These are phyloP conservation scores for Pseudogymnoascus sp. DNA, from an alignment of 2,329 filamentous ascomycete species.

Conservation along the genomic window DNA sequence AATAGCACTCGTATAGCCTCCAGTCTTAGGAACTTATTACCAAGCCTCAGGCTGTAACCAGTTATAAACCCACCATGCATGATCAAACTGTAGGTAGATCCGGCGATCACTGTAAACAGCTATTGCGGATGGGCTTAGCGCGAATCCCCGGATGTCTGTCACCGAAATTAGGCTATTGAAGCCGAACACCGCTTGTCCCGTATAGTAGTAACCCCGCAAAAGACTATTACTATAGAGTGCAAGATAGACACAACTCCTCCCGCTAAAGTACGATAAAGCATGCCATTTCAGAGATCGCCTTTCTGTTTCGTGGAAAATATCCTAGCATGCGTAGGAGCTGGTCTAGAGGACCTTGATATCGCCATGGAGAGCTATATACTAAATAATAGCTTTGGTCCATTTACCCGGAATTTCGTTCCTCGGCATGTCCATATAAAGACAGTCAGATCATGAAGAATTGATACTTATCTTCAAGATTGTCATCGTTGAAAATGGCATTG, in stretches of 20 bases:
- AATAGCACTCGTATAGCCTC: not conserved
- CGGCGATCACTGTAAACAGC: not conserved
- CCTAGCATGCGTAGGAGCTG: not conserved
- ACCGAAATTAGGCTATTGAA: not conserved
- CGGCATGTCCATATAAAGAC: not conserved
- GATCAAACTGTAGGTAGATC: not conserved
- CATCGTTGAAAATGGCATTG: not conserved
- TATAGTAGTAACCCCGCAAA: not conserved
- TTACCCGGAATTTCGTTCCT: not conserved
- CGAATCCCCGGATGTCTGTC: not conserved
- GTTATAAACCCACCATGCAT: not conserved
- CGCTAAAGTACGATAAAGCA: not conserved
- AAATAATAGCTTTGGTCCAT: not conserved
- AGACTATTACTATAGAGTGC: not conserved
- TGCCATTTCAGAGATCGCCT: not conserved
- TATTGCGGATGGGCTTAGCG: not conserved
- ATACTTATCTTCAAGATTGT: not conserved
- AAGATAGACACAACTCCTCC: not conserved
- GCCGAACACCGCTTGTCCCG: not conserved
- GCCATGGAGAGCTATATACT: not conserved
- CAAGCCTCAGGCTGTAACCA: not conserved
- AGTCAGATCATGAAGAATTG: not conserved
- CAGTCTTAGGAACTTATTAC: not conserved
- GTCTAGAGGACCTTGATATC: not conserved
- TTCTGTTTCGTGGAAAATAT: conserved; percentile 10